Evolutionary conservation across 345 rosid species (phyloP), one percentile per base, ranked within the genome.

Genomic region (Mallotus nudiflorus): DNA sequence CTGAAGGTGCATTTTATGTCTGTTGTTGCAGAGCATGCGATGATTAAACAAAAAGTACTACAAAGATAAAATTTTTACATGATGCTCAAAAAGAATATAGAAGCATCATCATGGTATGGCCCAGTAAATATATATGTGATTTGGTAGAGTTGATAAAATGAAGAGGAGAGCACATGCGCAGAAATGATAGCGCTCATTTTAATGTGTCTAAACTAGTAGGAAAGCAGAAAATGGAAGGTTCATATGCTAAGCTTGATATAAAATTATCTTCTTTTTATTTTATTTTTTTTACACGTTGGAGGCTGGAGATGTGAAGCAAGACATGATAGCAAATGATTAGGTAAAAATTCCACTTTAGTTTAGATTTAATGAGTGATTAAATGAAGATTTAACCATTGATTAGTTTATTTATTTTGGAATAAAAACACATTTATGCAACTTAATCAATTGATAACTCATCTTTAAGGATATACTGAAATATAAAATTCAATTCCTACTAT

Each of bases 141-240:
- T 27, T 44, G 52, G 12, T 45, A 5, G n/a, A 64, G 27, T 16
- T n/a, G 52, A 46, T 56, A 44, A 29, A 55, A 28, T 28, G 62
- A 59, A 68, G 63, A 68, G 20, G 9, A 56, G 20, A 68, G 54
- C 72, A 68, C 72, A 42, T 15, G 64, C n/a, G 39, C 13, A 40
- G 51, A 56, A 29, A 59, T 46, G 27, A n/a, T 56, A 7, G 10
- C 40, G 10, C 40, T 9, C 11, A 53, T 52, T 42, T 35, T 15
- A 22, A 37, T n/a, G 1, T 37, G 31, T 35, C 60, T 67, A 15
- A 16, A 62, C 5, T 53, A 56, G 51, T 15, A 54, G 15, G 50
- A 39, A 9, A 54, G 10, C 2, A 5, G 4, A 39, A 25, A 18
- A 0, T 14, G 54, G 9, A 20, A 42, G 22, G 29, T 51, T 22